Evolutionary conservation across 352 stramenopile species (phyloP).

Genomic region (Globisporangium lucens): DNA sequence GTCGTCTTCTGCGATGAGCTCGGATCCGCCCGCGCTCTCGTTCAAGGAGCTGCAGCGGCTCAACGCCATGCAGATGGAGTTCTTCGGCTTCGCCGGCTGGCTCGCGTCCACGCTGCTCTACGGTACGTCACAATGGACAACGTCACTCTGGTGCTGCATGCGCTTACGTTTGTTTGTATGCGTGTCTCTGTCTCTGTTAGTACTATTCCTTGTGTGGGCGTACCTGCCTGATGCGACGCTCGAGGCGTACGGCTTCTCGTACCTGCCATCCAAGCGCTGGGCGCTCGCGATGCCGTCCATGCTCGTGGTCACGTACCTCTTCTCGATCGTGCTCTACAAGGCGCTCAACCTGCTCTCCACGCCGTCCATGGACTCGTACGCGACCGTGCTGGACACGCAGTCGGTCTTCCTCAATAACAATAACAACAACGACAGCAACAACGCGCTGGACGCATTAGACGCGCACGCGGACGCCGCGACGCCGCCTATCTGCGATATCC

Average conservation of each 20-base stretch:
- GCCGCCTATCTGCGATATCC: constrained; percentile 73
- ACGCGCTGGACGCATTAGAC: constrained; percentile 26
- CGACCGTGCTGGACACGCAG: constrained; percentile 74
- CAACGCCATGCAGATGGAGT: constrained; percentile 80
- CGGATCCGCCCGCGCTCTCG: constrained; percentile 34
- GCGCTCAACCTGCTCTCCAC: constrained; percentile 79
- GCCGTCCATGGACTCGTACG: constrained; percentile 65
- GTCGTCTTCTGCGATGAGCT: constrained; percentile 11
- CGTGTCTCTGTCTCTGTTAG: constrained; percentile 24
- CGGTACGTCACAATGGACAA: constrained; percentile 31
- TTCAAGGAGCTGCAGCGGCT: constrained; percentile 82
- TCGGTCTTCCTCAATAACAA: constrained; percentile 40
- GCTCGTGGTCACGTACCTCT: constrained; percentile 80
- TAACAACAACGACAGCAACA: background rate
- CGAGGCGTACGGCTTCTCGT: constrained; percentile 77
- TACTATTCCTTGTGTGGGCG: constrained; percentile 86
- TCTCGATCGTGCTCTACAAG: constrained; percentile 83
- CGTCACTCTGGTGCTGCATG: background rate
- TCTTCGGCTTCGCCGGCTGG: constrained; percentile 86
- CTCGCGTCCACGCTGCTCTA: constrained; percentile 76
- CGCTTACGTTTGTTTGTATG: background rate
- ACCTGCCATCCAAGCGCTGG: constrained; percentile 90
- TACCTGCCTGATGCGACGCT: constrained; percentile 83
- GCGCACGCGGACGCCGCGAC: constrained; percentile 57
- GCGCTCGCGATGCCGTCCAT: constrained; percentile 82